Evolutionary conservation across 2,329 filamentous ascomycete genomes (phyloP).

Genomic region (Diaporthe humulicola): DNA sequence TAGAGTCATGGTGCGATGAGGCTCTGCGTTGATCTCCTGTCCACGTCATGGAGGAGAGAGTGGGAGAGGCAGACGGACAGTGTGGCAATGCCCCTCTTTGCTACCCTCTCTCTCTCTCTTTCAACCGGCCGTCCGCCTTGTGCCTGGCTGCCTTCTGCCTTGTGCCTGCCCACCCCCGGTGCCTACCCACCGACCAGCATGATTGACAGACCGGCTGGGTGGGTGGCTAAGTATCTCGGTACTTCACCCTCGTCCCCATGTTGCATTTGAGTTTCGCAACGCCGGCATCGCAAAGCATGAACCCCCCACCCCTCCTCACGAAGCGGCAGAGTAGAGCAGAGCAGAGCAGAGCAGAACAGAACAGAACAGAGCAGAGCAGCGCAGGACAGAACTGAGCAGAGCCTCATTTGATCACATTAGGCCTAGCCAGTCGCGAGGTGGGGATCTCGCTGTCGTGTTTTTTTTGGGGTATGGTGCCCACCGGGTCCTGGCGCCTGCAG

Average conservation of each 20-base stretch:
- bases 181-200: constrained; percentile 9
- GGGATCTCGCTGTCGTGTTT: constrained; percentile 23
- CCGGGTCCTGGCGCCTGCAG: constrained; percentile 29
- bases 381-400: constrained; percentile 6
- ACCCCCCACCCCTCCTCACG: not conserved
- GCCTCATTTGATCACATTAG: constrained; percentile 12
- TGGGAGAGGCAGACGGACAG: not conserved
- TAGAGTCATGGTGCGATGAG: constrained; percentile 27
- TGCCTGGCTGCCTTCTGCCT: constrained; percentile 20
- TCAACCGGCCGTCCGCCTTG: not conserved
- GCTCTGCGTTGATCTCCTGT: constrained; percentile 25
- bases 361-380: not conserved
- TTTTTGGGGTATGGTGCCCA: constrained; percentile 11
- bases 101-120: not conserved
- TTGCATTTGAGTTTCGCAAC: not conserved
- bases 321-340: too few relatives aligned
- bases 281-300: not conserved
- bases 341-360: not conserved
- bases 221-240: not conserved
- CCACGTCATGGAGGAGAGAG: constrained; percentile 23
- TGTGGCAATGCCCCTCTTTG: constrained; percentile 7
- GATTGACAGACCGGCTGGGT: not conserved
- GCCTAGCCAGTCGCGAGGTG: not conserved
- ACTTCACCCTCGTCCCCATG: not conserved
- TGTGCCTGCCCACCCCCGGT: not conserved